These are phyloP conservation scores for Kazachstania africana DNA, from an alignment of 805 yeast genomes.

Conservation along the genomic window DNA sequence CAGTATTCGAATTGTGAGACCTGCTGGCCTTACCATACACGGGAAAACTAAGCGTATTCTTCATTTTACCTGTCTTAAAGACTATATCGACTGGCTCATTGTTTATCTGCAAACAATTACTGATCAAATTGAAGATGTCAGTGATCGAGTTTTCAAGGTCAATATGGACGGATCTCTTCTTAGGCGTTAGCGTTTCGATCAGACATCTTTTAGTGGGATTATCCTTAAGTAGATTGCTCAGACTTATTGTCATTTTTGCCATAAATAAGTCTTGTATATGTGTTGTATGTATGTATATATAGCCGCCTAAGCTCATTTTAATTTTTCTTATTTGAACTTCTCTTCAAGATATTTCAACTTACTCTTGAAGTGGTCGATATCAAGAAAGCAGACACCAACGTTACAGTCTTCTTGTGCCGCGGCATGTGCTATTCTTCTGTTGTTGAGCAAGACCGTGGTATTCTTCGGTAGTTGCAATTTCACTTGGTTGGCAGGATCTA, in stretches of 20 bases:
- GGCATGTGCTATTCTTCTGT: constrained; percentile 60
- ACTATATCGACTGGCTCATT: not conserved
- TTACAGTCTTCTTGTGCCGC: not conserved
- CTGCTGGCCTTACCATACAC: constrained; percentile 2
- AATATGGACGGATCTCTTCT: no score
- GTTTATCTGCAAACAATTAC: no score
- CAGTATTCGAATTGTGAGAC: constrained; percentile 1
- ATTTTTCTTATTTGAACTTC: constrained; percentile 3
- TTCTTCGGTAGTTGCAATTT: constrained; percentile 44
- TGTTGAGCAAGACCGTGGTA: constrained; percentile 56
- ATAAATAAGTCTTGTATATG: no score
- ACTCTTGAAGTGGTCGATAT: constrained; percentile 60
- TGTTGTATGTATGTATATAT: not conserved
- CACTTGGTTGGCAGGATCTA: constrained; percentile 41
- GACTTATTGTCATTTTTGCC: no score
- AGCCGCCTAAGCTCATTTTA: no score
- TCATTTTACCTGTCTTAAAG: constrained; percentile 1
- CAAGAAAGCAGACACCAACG: constrained; percentile 51
- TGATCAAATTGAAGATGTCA: no score
- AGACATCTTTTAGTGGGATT: no score
- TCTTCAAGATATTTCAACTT: constrained; percentile 33
- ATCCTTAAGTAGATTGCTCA: no score
- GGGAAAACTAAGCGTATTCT: constrained; percentile 6
- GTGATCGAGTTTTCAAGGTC: no score
- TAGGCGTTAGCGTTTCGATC: no score